Evolutionary conservation across 1,139 yeast species (phyloP), one percentile per base, ranked within the genome.

Genomic region (Magnusiomyces sp.): DNA sequence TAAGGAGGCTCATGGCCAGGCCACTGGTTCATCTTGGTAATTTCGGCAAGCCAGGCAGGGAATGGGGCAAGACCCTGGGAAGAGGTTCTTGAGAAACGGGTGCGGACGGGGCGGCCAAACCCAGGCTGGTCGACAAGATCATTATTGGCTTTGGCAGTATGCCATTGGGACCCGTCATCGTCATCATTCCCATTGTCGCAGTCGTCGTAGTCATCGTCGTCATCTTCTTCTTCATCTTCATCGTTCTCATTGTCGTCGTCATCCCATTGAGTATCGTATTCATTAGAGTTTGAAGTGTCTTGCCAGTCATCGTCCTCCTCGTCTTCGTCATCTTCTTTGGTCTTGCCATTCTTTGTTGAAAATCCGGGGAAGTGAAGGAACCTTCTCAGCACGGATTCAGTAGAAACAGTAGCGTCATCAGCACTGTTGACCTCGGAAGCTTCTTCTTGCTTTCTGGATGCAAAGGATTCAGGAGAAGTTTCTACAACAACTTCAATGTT

Each of bases 1-100:
- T 86, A 89, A 0, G 97, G 96, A 2, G 96, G 95, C 46, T 82
- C 80, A 49, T 77, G 64, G 0, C 82, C 90, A 0, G 97, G 97
- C 97, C 97, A 89, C 51, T 75, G 74, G 1, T 59, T 67, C 46
- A 87, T 62, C 0, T 90, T 90, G 0, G 96, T 88, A 56, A 86
- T 75, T 9, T 78, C 83, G 1, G 73, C 59, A 37, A 89, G 73
- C 97, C 97, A 89, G 40, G 71, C 55, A 0, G 97, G 97, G 56
- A 89, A 80, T 5, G 50, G 53, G 4, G 47, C 32, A 17, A 46
- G 47, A 11, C 51, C 53, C 19, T 46, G 49, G 6, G 47, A 17
- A 9, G 51, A 16, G 5, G 38, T 36, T n/a, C 46, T 13, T 2
- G 46, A 44, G 27, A 44, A 44, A 27, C 46, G 40, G 14, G 41